phyloP scores from a whole-genome alignment of 2,329 filamentous ascomycete genomes.

The Fusarium sp. region DNA sequence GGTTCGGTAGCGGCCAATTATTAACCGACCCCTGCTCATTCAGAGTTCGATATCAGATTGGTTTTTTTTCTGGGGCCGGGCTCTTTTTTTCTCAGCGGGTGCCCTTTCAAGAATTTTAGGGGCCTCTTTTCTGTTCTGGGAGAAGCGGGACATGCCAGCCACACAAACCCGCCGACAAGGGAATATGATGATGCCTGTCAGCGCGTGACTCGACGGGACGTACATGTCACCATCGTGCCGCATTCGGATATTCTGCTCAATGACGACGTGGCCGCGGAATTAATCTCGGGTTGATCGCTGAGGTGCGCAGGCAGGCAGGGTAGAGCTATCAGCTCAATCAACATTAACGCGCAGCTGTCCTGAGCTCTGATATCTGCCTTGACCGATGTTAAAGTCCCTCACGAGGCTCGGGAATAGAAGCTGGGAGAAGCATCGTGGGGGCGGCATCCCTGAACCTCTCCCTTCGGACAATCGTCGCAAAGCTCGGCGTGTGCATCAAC shows the following conservation, averaged over 20 bases:
- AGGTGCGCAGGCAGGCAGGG: neutral
- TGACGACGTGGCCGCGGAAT: conserved; percentile 37
- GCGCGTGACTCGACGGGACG: conserved; percentile 42
- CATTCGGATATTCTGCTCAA: conserved; percentile 33
- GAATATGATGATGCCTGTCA: conserved; percentile 39
- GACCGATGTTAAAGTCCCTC: conserved; percentile 6
- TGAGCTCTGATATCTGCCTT: neutral
- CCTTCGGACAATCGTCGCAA: conserved; percentile 10
- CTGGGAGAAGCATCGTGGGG: conserved; percentile 10
- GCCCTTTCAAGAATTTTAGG: conserved; percentile 33
- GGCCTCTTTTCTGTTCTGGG: conserved; percentile 16
- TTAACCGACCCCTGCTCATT: conserved; percentile 48
- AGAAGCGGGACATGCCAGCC: conserved; percentile 37
- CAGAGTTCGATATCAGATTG: conserved; percentile 53
- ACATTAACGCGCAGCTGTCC: neutral
- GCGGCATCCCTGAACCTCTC: conserved; percentile 12
- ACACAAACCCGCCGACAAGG: conserved; percentile 29
- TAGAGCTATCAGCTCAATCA: neutral
- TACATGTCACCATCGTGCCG: conserved; percentile 41
- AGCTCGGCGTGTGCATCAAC: conserved; percentile 1
- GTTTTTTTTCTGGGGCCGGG: conserved; percentile 42
- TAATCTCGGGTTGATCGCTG: neutral
- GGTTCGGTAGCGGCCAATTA: conserved; percentile 45
- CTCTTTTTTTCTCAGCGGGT: conserved; percentile 7
- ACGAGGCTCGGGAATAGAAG: conserved; percentile 6